phyloP scores from a whole-genome alignment of 1,139 yeast genomes.

The Entelexis paramagnoliae region DNA sequence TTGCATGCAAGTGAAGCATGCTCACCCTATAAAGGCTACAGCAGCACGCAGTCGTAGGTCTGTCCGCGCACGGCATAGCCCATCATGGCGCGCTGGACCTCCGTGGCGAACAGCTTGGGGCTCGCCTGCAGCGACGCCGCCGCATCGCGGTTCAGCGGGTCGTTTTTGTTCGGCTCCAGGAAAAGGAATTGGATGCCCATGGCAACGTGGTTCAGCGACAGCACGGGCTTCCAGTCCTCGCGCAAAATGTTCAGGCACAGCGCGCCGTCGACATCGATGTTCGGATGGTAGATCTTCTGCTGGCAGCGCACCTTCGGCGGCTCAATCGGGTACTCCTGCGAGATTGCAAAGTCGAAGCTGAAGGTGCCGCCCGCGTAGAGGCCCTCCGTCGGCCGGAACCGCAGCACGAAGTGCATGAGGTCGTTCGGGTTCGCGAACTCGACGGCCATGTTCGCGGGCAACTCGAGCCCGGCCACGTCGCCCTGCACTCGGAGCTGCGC shows the following conservation, averaged over 20 bases:
- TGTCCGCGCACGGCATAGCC: slow-evolving; percentile 48
- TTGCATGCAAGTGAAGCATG: too few species aligned
- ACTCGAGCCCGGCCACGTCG: slow-evolving; percentile 58
- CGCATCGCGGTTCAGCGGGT: slow-evolving; percentile 83
- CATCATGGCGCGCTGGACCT: slow-evolving; percentile 56
- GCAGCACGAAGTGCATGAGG: slow-evolving; percentile 51
- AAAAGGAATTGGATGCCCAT: slow-evolving; percentile 81
- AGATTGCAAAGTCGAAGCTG: slow-evolving; percentile 52
- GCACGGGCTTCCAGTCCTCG: slow-evolving; percentile 95
- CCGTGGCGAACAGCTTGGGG: slow-evolving; percentile 44
- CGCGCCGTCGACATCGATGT: slow-evolving; percentile 81
- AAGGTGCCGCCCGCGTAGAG: slow-evolving; percentile 62
- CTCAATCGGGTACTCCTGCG: slow-evolving; percentile 75
- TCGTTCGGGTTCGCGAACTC: slow-evolving; percentile 48
- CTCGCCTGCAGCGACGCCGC: slow-evolving; percentile 62
- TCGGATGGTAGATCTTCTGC: slow-evolving; percentile 78
- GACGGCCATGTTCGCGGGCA: slow-evolving; percentile 55
- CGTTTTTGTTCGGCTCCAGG: slow-evolving; percentile 82
- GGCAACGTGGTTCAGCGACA: slow-evolving; percentile 68
- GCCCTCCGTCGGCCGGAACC: slow-evolving; percentile 68
- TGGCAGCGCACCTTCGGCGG: slow-evolving; percentile 77
- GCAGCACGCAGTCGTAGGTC: neutral
- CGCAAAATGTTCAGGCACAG: slow-evolving; percentile 82
- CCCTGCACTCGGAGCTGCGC: slow-evolving; percentile 39
- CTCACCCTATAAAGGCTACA: neutral